Evolutionary conservation across 139 green algal species (phyloP), one percentile per base, ranked within the genome.

Genomic region (Coelastrella sp.): DNA sequence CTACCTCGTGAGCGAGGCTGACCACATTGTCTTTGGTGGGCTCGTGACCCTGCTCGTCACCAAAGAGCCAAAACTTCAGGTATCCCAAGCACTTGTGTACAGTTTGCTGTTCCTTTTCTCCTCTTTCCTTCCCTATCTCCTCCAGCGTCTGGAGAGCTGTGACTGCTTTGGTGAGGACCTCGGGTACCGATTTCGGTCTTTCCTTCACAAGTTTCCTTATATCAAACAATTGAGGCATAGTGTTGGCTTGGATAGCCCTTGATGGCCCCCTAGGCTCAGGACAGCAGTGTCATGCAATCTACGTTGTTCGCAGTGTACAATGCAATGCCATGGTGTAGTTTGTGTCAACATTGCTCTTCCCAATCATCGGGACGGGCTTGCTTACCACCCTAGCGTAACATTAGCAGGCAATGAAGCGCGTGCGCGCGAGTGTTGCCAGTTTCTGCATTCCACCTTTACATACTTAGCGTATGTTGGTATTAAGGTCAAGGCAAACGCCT

Each of bases 31-130:
- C 94, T 60, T 92, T 92, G 34, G 85, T 89, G 40, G 89, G 79
- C 43, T 95, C 88, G 5, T 89, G 85, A 17, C 63, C 79, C 48
- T 96, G 90, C 34, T 91, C 91, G 43, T 96, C 90, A 4, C 91
- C 94, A 87, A 96, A 96, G 60, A 96, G 88, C 5, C 87, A 62
- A 9, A 92, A 88, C 86, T 96, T 96, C 57, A 96, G 89, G 27
- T 77, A 80, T 3, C 38, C 57, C 25, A 96, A 83, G 63, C 92
- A 81, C 13, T 89, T 89, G 41, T 81, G 71, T 4, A 95, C 67
- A 15, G 92, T 17, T 2, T 41, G 38, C 53, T 84, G 40, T 76
- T 63, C 78, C 32, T 75, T 84, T 40, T 60, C 57, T 62, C 71
- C 71, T 50, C 27, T 74, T 15, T 80, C 32, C 30, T n/a, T 38